Percentiles rank a stretch among this genome's conserved stretches.
Evolutionary conservation across 345 rosid species (phyloP).

Genomic region (Bretschneidera sinensis): DNA sequence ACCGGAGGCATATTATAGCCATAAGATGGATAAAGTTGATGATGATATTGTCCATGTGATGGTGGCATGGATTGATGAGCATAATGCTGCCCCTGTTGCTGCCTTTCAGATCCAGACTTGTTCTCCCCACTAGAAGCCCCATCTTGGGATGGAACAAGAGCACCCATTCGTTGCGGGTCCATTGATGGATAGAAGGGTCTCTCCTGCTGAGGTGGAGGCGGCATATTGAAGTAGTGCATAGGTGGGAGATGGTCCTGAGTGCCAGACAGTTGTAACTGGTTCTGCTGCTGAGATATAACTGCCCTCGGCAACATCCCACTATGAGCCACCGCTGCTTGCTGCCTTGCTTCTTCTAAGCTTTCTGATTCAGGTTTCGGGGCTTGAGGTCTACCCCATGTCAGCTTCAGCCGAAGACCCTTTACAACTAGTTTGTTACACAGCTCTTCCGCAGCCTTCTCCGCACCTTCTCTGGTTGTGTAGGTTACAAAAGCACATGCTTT

Average conservation of each 20-base stretch:
- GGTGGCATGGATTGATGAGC: constrained; percentile 44
- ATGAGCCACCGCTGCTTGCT: constrained; percentile 63
- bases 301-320: constrained; percentile 84
- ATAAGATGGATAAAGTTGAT: constrained; percentile 52
- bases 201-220: constrained; percentile 53
- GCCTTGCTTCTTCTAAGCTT: constrained; percentile 61
- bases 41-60: constrained; percentile 45
- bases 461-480: constrained; percentile 94
- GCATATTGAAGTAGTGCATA: constrained; percentile 71
- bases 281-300: constrained; percentile 85
- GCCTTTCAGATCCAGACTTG: constrained; percentile 42
- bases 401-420: constrained; percentile 86
- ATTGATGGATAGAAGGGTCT: constrained; percentile 82
- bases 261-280: constrained; percentile 40
- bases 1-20: constrained; percentile 59
- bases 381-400: constrained; percentile 96
- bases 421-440: constrained; percentile 81
- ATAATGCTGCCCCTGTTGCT: constrained; percentile 46
- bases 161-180: constrained; percentile 99
- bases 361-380: constrained; percentile 70
- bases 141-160: constrained; percentile 67
- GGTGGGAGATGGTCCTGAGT: constrained; percentile 53
- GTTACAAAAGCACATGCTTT: constrained; percentile 91
- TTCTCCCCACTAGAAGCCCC: constrained; percentile 52
- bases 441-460: constrained; percentile 93